Conservation (phyloP, 2,329 filamentous ascomycete species). For the Coniochaeta sp. region DNA sequence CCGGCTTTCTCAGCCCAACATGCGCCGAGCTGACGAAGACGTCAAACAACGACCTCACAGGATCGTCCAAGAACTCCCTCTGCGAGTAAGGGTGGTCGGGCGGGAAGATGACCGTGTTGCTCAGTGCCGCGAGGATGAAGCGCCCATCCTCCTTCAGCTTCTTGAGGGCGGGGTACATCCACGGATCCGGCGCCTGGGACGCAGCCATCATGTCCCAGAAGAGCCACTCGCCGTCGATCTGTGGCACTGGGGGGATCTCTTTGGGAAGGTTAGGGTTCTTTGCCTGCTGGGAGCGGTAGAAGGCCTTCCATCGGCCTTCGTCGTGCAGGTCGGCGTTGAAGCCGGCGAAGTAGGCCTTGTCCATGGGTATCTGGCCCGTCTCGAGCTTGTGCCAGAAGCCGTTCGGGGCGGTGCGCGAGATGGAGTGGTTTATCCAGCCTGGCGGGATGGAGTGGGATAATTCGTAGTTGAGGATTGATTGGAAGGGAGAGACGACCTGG, state of each 20-base stretch:
- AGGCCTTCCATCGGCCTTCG: constrained; percentile 61
- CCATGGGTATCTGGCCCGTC: constrained; percentile 70
- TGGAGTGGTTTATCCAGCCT: constrained; percentile 88
- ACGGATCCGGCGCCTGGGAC: constrained; percentile 66
- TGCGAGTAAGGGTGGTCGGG: constrained; percentile 59
- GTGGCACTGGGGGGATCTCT: constrained; percentile 55
- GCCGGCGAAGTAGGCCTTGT: constrained; percentile 64
- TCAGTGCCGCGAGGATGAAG: constrained; percentile 74
- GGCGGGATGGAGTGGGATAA: constrained; percentile 65
- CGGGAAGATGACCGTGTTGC: constrained; percentile 86
- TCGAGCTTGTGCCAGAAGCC: constrained; percentile 89
- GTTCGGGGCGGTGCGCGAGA: constrained; percentile 67
- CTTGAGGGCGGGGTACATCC: constrained; percentile 78
- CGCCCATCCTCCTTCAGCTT: constrained; percentile 55
- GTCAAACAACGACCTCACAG: constrained; percentile 66
- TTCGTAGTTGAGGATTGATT: constrained; percentile 90
- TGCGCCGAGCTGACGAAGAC: constrained; percentile 84
- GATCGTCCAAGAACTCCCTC: constrained; percentile 41
- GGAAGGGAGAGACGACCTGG: constrained; percentile 84
- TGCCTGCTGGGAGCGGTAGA: constrained; percentile 37
- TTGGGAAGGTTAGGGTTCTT: constrained; percentile 30
- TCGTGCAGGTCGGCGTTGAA: constrained; percentile 71
- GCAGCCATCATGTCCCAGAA: constrained; percentile 88
- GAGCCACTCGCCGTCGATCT: constrained; percentile 68
- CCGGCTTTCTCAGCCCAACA: constrained; percentile 80